Conservation (phyloP, 225 moss, liverwort and hornwort genomes). For the Physcomitrium patens region DNA sequence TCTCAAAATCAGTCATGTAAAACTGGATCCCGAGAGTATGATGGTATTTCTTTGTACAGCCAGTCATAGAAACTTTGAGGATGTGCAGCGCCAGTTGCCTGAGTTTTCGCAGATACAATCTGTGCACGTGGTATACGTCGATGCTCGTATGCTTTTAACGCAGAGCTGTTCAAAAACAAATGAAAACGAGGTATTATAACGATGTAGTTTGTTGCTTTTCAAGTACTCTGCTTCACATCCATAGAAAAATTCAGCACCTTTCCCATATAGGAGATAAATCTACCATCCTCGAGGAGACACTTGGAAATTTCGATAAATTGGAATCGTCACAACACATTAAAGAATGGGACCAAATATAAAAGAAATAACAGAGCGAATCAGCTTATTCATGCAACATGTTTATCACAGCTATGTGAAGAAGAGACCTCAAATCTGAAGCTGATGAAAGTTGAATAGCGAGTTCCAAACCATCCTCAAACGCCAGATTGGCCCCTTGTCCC, state of each 20-base stretch:
- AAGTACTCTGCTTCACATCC: not conserved
- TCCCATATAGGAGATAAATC: not conserved
- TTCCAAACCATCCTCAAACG: conserved; percentile 71
- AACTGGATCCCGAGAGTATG: conserved; percentile 34
- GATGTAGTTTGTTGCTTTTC: not conserved
- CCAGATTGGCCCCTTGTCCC: conserved; percentile 65
- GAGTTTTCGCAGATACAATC: conserved; percentile 51
- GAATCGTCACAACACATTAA: conserved; percentile 11
- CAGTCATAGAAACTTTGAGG: conserved; percentile 65
- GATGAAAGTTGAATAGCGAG: conserved; percentile 58
- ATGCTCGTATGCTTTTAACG: conserved; percentile 57
- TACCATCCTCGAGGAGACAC: not conserved
- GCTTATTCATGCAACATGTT: conserved; percentile 5
- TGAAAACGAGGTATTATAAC: not conserved
- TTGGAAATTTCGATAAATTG: not conserved
- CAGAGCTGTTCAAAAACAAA: conserved; percentile 41
- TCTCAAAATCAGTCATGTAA: conserved; percentile 18
- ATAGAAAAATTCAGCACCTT: not conserved
- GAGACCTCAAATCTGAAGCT: conserved; percentile 57
- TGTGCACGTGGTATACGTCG: conserved; percentile 53
- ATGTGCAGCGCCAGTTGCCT: conserved; percentile 28
- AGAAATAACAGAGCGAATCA: not conserved
- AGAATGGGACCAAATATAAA: too few species aligned
- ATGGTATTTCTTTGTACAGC: conserved; percentile 56
- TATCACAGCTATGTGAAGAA: conserved; percentile 4